Base-by-base conservation (phyloP, 225 moss, liverwort and hornwort species). In the Bryoerythrophyllum caledonicum region DNA sequence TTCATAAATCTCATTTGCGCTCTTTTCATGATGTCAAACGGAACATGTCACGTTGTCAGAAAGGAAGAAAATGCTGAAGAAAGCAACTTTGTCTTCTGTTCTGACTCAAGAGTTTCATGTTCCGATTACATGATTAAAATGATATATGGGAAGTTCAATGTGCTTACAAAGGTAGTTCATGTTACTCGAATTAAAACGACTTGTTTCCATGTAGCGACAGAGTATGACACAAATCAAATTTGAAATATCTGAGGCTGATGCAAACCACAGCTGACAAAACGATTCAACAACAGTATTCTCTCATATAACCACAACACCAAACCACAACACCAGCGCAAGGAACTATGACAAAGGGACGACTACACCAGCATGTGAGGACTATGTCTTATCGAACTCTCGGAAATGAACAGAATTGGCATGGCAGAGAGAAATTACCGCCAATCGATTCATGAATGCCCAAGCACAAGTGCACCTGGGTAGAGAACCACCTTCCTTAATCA, bases 401-500 rank as follows among this genome's bases (percentile, higher is more conserved):
- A n/a, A 34, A 4, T 1, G 12, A 51, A 74, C 7, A 30, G 51
- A 49, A 27, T 26, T 27, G 27, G 3, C 32, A 60, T 11, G 41
- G 24, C 43, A 78, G 10, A 51, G 59, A 56, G 23, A 11, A 13
- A 38, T 12, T 21, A 77, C 8, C 23, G 23, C 25, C 0, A 49
- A 74, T 28, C 58, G 63, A 57, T 52, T 73, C 75, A 81, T 64
- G 51, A 78, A 83, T 76, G 68, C 75, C 78, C 84, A 78, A 62
- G 79, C 62, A 74, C 71, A 28, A 63, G 58, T 37, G 74, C 68
- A 74, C 82, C 81, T 77, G 80, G 69, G 80, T 60, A 59, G 16
- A 75, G 78, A 82, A 86, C 76, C 79, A 83, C 83, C 74, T 81
- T 81, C 51, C 77, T 79, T 82, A 74, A 68, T 76, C 78, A 82